These are phyloP conservation scores for Rhizophora apiculata DNA, from an alignment of 345 rosid genomes.

Conservation along the genomic window DNA sequence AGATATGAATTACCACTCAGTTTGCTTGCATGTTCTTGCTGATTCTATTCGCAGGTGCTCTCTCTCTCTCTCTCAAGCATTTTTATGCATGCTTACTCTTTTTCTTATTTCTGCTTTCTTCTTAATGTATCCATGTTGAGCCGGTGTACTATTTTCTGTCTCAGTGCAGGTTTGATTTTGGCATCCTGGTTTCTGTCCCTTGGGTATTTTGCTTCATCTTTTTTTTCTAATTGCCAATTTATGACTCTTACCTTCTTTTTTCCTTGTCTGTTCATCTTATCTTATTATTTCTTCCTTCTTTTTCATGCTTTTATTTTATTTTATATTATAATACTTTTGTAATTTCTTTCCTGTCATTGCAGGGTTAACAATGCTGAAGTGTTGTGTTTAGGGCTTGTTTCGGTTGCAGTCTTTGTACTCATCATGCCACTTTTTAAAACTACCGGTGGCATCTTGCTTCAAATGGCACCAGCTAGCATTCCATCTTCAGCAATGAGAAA, in stretches of 20 bases:
- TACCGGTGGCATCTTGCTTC: conserved; percentile 80
- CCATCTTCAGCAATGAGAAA: conserved; percentile 80
- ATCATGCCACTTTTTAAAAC: conserved; percentile 86
- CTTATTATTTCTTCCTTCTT: not conserved
- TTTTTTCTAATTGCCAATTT: not conserved
- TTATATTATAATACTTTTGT: not conserved
- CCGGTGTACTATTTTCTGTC: conserved; percentile 32
- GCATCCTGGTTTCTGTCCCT: conserved; percentile 97
- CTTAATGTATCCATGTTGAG: conserved; percentile 28
- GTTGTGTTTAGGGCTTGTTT: conserved; percentile 85
- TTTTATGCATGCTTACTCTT: not conserved
- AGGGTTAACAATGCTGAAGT: conserved; percentile 97
- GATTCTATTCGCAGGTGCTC: conserved; percentile 89
- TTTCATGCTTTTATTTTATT: not conserved
- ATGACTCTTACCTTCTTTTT: not conserved
- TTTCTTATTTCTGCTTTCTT: not conserved
- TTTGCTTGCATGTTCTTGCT: conserved; percentile 89
- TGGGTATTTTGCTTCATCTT: conserved; percentile 50
- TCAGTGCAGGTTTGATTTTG: conserved; percentile 97
- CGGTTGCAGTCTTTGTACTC: conserved; percentile 73
- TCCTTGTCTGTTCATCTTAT: not conserved
- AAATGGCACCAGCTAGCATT: conserved; percentile 87
- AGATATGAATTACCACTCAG: conserved; percentile 95
- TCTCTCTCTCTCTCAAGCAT: conserved; percentile 15
- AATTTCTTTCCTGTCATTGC: conserved; percentile 21